phyloP scores from a whole-genome alignment of 768 basidiomycete genomes.

The Lactarius psammicola region DNA sequence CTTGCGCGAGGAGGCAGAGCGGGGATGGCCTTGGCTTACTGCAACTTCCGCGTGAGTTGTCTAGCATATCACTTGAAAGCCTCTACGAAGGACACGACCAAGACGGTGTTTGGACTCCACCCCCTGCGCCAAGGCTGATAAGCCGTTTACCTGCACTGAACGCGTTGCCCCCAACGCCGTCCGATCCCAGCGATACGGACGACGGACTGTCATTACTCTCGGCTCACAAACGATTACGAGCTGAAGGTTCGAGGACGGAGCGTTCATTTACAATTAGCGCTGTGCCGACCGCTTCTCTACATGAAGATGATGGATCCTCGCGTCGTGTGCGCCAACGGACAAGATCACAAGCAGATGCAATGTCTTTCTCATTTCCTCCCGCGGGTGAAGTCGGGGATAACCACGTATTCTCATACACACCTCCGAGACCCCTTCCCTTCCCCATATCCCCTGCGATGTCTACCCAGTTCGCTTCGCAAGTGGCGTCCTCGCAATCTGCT shows the following conservation, averaged over 20 bases:
- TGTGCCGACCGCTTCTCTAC: conserved; percentile 5
- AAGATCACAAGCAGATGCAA: conserved; percentile 12
- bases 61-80: conserved; percentile 19
- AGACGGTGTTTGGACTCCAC: conserved; percentile 16
- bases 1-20: conserved; percentile 24
- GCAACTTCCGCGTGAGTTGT: conserved; percentile 22
- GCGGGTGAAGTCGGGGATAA: background rate
- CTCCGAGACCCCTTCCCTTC: conserved; percentile 26
- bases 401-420: conserved; percentile 11
- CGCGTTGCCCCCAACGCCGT: conserved; percentile 6
- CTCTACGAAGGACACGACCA: conserved; percentile 10
- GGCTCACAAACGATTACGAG: conserved; percentile 23
- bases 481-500: background rate
- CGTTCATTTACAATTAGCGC: conserved; percentile 23
- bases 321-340: conserved; percentile 18
- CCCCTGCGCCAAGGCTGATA: conserved; percentile 22
- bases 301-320: conserved; percentile 16
- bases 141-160: conserved; percentile 16
- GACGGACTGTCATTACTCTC: conserved; percentile 20
- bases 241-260: conserved; percentile 20
- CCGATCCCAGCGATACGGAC: conserved; percentile 8
- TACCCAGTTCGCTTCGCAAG: conserved; percentile 1
- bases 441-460: conserved; percentile 11
- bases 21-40: conserved; percentile 20
- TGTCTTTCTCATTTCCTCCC: conserved; percentile 20